Conservation (phyloP, 768 basidiomycete species). For the Boletus tylopilopsis region DNA sequence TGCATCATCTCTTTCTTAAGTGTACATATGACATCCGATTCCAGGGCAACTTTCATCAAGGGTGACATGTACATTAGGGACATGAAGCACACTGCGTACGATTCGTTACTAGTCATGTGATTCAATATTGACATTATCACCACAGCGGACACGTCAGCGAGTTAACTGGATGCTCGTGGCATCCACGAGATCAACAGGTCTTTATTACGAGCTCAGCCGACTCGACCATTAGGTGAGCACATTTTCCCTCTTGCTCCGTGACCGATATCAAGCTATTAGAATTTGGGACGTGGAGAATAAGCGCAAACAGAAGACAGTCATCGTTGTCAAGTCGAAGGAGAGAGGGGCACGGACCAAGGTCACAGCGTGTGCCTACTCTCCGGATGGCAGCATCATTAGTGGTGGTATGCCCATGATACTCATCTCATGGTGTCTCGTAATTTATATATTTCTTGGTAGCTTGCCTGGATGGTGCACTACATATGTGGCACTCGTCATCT, state of each 20-base stretch:
- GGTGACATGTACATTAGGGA: conserved; percentile 98
- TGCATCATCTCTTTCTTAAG: conserved; percentile 22
- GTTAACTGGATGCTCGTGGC: conserved; percentile 86
- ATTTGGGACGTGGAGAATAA: conserved; percentile 95
- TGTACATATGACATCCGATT: conserved; percentile 47
- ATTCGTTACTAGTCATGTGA: conserved; percentile 15
- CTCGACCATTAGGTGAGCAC: conserved; percentile 80
- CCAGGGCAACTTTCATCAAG: conserved; percentile 78
- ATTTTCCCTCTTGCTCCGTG: not conserved
- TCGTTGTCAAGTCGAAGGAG: conserved; percentile 96
- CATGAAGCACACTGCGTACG: conserved; percentile 97
- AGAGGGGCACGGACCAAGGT: conserved; percentile 92
- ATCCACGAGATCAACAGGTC: conserved; percentile 76
- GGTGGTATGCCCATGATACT: conserved; percentile 57
- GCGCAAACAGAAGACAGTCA: conserved; percentile 92
- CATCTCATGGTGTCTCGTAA: not conserved
- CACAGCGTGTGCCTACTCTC: conserved; percentile 80
- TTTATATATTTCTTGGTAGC: conserved; percentile 40
- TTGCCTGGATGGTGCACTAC: conserved; percentile 87
- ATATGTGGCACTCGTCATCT: conserved; percentile 88
- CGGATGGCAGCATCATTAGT: conserved; percentile 85
- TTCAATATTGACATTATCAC: conserved; percentile 2
- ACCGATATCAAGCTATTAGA: conserved; percentile 36
- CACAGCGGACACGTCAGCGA: conserved; percentile 92
- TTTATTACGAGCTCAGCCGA: conserved; percentile 97